Base-by-base conservation (phyloP, 2,329 filamentous ascomycete genomes). In the Penicillium oxalicum region DNA sequence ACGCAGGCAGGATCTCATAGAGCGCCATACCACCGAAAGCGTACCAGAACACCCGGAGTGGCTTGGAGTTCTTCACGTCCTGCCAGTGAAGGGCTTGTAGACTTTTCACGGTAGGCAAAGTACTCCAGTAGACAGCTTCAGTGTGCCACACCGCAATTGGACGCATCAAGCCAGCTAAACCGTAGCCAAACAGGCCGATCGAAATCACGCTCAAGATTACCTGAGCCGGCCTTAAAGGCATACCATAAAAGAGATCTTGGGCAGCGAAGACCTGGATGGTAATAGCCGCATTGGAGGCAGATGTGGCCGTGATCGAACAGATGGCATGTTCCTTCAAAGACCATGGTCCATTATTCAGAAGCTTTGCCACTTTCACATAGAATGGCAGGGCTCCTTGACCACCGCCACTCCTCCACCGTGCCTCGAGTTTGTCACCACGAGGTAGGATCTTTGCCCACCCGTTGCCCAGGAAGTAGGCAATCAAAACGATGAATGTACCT, bases 41-140 rank as follows among this genome's bases (percentile, higher is more conserved):
- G 57, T 75, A 77, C 74, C 77, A 79, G 56, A 81, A 80, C 45
- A 66, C 72, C 5, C 75, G 66, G 0, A 80, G 64, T 0, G 76
- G 77, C 54, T 77, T 77, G 0, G 75, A 77, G 52, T 71, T 66
- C 58, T 75, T 76, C 28, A 78, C 13, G 0, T 73, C 58, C 39
- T 79, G 70, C 74, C 77, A 80, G 53, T 81, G 77, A 4, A 81
- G 67, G 0, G 75, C 75, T 51, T 80, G 77, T 6, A 80, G 72
- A 0, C 72, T 73, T 54, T 79, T 79, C 44, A 80, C 76, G 0
- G 72, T 75, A 0, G 78, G 78, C 4, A 80, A 60, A 5, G 68
- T 77, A 33, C 69, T 66, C 78, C 78, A 81, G 62, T 79, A 81
- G 2, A 81, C 78, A 2, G 76, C 72, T 11, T 81, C 77, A 4